Evolutionary conservation across 345 rosid species (phyloP).

Genomic region (Mangifera indica): DNA sequence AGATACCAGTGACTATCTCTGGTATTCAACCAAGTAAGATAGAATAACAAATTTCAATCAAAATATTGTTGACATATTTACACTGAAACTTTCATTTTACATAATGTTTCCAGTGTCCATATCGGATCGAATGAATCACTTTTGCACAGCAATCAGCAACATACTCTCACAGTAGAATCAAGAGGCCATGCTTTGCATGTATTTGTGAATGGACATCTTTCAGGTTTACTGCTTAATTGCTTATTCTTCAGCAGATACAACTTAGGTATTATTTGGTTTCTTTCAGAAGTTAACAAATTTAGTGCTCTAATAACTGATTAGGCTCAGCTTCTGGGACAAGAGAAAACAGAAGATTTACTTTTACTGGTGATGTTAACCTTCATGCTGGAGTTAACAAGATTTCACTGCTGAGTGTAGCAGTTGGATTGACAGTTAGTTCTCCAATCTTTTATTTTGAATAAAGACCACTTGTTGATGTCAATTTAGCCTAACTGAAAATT

Average conservation of each 20-base stretch:
- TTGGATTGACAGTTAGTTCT: constrained; percentile 49
- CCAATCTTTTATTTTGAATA: not conserved
- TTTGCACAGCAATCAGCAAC: constrained; percentile 38
- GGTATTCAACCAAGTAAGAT: constrained; percentile 64
- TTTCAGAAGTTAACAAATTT: not conserved
- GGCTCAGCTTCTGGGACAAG: constrained; percentile 70
- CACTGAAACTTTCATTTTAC: not conserved
- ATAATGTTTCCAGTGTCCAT: constrained; percentile 36
- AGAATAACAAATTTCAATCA: not conserved
- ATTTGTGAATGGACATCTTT: constrained; percentile 70
- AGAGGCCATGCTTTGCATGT: constrained; percentile 77
- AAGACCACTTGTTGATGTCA: not conserved
- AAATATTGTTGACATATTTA: not conserved
- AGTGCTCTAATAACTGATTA: constrained; percentile 21
- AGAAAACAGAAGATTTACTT: constrained; percentile 40
- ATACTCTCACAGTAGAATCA: constrained; percentile 59
- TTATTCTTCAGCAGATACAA: not conserved
- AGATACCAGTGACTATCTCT: constrained; percentile 64
- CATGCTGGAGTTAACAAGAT: constrained; percentile 41
- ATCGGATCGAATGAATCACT: constrained; percentile 51
- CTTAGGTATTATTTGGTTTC: not conserved
- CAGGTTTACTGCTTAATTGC: constrained; percentile 43
- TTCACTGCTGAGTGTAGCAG: constrained; percentile 45
- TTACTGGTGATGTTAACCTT: constrained; percentile 35
- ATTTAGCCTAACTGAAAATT: not conserved